Conservation (phyloP, 1,139 yeast genomes). For the Entelexis paramagnoliae region DNA sequence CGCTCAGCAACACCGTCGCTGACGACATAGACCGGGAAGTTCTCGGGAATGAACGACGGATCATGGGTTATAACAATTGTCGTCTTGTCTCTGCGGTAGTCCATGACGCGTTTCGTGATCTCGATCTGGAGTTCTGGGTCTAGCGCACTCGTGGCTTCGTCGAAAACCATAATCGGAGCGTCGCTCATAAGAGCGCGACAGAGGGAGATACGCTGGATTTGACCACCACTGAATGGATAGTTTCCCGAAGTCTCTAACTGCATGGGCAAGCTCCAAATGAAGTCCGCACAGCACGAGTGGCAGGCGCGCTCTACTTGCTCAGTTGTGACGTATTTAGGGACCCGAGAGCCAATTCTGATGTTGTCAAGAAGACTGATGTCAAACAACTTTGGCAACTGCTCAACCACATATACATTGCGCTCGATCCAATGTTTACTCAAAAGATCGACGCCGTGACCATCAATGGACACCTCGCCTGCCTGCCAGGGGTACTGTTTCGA, state of each 20-base stretch:
- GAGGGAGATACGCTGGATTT: slow-evolving; percentile 66
- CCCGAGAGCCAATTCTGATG: slow-evolving; percentile 40
- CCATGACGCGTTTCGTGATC: slow-evolving; percentile 42
- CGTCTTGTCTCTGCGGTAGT: slow-evolving; percentile 58
- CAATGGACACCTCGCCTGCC: slow-evolving; percentile 46
- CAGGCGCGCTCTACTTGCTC: slow-evolving; percentile 39
- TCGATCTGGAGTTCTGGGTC: slow-evolving; percentile 43
- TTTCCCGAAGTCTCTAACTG: slow-evolving; percentile 47
- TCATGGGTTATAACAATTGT: slow-evolving; percentile 81
- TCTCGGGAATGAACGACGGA: slow-evolving; percentile 41
- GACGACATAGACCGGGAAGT: slow-evolving; percentile 50
- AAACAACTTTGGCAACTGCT: slow-evolving; percentile 59
- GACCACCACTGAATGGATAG: slow-evolving; percentile 75
- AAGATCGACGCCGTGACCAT: slow-evolving; percentile 39
- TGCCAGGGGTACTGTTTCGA: slow-evolving; percentile 45
- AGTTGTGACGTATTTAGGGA: slow-evolving; percentile 25
- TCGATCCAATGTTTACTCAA: slow-evolving; percentile 47
- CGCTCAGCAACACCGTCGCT: slow-evolving; percentile 46
- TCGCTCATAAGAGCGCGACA: slow-evolving; percentile 73
- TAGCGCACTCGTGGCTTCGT: slow-evolving; percentile 77
- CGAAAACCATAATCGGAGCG: slow-evolving; percentile 64
- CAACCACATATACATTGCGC: slow-evolving; percentile 58
- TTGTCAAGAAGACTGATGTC: slow-evolving; percentile 55
- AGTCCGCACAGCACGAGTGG: slow-evolving; percentile 30
- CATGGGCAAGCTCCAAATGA: slow-evolving; percentile 40